A percentile compares a stretch with the other conserved stretches of the same genome.
phyloP scores from a whole-genome alignment of 257 asterid genomes.

The Eustoma russellianum region DNA sequence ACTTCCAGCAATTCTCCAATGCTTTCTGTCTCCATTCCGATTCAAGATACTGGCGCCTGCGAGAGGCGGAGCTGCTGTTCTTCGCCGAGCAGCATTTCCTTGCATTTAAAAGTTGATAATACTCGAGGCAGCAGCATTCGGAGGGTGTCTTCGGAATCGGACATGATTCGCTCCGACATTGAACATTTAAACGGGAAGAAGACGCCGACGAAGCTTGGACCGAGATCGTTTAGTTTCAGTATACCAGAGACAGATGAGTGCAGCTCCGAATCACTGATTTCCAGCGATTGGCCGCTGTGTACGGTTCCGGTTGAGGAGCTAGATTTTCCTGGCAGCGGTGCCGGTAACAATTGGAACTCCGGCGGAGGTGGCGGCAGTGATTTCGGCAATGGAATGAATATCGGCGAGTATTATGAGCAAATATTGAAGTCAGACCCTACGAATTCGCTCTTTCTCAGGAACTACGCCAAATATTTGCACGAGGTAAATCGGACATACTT shows the following conservation, averaged over 20 bases:
- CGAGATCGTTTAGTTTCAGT: constrained; percentile 21
- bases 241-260: constrained; percentile 29
- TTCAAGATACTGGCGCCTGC: constrained; percentile 8
- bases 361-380: constrained; percentile 26
- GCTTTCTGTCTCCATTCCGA: constrained; percentile 11
- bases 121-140: constrained; percentile 19
- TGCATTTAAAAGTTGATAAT: constrained; percentile 9
- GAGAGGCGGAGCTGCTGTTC: constrained; percentile 9
- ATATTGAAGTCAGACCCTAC: constrained; percentile 48
- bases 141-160: constrained; percentile 34
- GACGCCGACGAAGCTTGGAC: constrained; percentile 20
- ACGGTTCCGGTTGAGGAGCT: constrained; percentile 20
- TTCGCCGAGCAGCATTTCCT: constrained; percentile 16
- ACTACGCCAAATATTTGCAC: constrained; percentile 66
- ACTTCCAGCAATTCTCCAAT: constrained; percentile 14
- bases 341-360: constrained; percentile 28
- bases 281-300: constrained; percentile 9
- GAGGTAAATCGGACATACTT: constrained; percentile 29
- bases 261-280: background rate
- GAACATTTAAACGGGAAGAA: constrained; percentile 3
- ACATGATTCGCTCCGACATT: constrained; percentile 17
- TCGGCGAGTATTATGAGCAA: constrained; percentile 39
- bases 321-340: constrained; percentile 41
- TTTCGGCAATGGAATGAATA: constrained; percentile 15
- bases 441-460: constrained; percentile 48